Percentiles rank a stretch among this genome's conserved stretches.
Conservation (phyloP, 345 rosid species). For the Chamaenerion angustifolium region DNA sequence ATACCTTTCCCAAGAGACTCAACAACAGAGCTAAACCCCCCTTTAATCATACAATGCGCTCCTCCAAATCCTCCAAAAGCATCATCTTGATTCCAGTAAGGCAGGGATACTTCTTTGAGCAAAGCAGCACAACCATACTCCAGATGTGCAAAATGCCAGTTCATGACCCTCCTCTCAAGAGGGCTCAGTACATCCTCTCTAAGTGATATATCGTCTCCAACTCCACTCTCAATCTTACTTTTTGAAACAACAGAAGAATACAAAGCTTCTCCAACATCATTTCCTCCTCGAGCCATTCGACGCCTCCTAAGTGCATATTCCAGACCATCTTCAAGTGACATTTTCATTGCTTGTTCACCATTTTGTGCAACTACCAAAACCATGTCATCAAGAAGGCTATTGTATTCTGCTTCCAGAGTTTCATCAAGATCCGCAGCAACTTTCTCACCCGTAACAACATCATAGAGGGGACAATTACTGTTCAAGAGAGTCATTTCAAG, state of each 20-base stretch:
- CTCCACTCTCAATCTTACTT: slow-evolving; percentile 18
- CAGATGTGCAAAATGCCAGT: slow-evolving; percentile 97
- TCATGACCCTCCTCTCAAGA: slow-evolving; percentile 97
- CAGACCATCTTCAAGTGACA: slow-evolving; percentile 98
- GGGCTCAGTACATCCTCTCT: slow-evolving; percentile 66
- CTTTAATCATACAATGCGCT: slow-evolving; percentile 98
- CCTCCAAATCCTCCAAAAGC: slow-evolving; percentile 98
- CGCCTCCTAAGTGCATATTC: slow-evolving; percentile 77
- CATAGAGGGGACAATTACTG: slow-evolving; percentile 98
- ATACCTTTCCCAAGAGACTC: slow-evolving; percentile 88
- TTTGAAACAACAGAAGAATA: slow-evolving; percentile 26
- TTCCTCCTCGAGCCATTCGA: slow-evolving; percentile 43
- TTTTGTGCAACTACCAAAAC: slow-evolving; percentile 77
- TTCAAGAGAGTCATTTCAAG: slow-evolving; percentile 85
- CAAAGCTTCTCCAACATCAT: slow-evolving; percentile 26
- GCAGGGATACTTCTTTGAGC: slow-evolving; percentile 92
- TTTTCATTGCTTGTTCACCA: slow-evolving; percentile 74
- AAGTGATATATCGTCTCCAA: slow-evolving; percentile 19
- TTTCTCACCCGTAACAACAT: slow-evolving; percentile 71
- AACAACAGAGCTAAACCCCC: slow-evolving; percentile 80
- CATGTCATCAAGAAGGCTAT: slow-evolving; percentile 89
- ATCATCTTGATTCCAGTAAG: slow-evolving; percentile 99
- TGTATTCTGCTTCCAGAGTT: slow-evolving; percentile 87
- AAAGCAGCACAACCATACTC: slow-evolving; percentile 99
- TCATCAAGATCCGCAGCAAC: slow-evolving; percentile 90